These are phyloP conservation scores for Coprinopsis strossmayeri DNA, from an alignment of 768 basidiomycete species.

Conservation along the genomic window DNA sequence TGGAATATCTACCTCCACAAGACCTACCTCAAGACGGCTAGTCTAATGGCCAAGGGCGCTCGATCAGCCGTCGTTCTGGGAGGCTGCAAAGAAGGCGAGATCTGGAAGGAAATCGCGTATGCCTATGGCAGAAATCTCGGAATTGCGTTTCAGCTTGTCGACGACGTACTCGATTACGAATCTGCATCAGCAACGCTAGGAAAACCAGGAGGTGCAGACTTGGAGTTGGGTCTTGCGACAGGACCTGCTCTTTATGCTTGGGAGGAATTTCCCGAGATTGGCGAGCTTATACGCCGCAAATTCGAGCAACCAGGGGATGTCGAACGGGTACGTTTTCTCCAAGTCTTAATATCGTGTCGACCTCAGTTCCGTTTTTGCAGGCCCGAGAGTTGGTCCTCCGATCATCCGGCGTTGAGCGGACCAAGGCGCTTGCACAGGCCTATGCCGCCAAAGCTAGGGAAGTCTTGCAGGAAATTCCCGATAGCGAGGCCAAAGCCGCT, in stretches of 20 bases:
- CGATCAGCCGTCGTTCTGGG: constrained; percentile 86
- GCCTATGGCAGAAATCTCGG: constrained; percentile 92
- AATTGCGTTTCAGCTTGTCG: constrained; percentile 95
- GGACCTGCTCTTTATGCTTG: constrained; percentile 94
- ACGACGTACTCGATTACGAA: constrained; percentile 93
- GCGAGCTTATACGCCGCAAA: constrained; percentile 75
- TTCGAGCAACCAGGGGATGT: constrained; percentile 84
- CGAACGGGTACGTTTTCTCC: constrained; percentile 45
- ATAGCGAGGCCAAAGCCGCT: constrained; percentile 76
- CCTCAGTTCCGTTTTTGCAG: constrained; percentile 29
- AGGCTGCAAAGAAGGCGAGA: constrained; percentile 75
- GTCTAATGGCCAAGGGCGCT: constrained; percentile 87
- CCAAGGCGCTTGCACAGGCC: constrained; percentile 66
- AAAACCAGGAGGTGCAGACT: constrained; percentile 86
- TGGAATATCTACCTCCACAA: constrained; percentile 88
- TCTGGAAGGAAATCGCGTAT: constrained; percentile 94
- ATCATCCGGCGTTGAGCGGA: constrained; percentile 78
- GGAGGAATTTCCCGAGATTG: constrained; percentile 88
- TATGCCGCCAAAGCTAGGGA: constrained; percentile 80
- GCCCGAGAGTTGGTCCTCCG: constrained; percentile 68
- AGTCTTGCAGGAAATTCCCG: constrained; percentile 64
- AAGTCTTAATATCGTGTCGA: constrained; percentile 4
- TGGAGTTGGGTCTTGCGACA: constrained; percentile 81
- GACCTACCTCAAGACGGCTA: constrained; percentile 92
- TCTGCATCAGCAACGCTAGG: constrained; percentile 70